Conservation (phyloP, 306 rosid genomes). For the Arachis stenosperma region DNA sequence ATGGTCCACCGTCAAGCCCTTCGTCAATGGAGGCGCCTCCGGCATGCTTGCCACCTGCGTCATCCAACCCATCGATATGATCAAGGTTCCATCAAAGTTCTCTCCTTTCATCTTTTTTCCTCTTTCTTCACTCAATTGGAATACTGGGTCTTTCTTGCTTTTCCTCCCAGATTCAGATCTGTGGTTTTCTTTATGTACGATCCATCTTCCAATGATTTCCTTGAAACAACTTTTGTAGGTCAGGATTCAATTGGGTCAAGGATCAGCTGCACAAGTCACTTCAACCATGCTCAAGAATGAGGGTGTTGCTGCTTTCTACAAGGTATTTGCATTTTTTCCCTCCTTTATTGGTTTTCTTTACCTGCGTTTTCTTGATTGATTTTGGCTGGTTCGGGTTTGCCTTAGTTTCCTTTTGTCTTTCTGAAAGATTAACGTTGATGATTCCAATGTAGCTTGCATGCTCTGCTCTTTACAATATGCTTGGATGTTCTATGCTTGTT, state of each 20-base stretch:
- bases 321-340: slow-evolving; percentile 52
- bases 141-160: slow-evolving; percentile 22
- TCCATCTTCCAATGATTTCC: background rate
- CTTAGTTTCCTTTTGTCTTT: background rate
- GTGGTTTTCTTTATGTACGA: slow-evolving; percentile 33
- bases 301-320: slow-evolving; percentile 83
- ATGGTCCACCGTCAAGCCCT: slow-evolving; percentile 90
- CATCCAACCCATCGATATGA: slow-evolving; percentile 94
- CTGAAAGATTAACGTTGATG: slow-evolving; percentile 4
- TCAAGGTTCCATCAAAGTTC: slow-evolving; percentile 60
- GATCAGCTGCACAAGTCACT: slow-evolving; percentile 80
- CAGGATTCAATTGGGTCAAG: slow-evolving; percentile 98
- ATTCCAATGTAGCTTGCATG: slow-evolving; percentile 18
- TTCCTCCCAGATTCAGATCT: slow-evolving; percentile 53
- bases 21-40: slow-evolving; percentile 90
- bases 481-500: slow-evolving; percentile 15
- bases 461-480: background rate
- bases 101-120: background rate
- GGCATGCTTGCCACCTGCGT: slow-evolving; percentile 99
- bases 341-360: background rate
- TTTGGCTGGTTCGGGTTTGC: slow-evolving; percentile 2
- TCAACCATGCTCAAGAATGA: slow-evolving; percentile 82
- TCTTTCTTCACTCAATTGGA: background rate
- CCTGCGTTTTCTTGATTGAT: slow-evolving; percentile 28
- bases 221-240: slow-evolving; percentile 53